Evolutionary conservation across 352 stramenopile species (phyloP).

Genomic region (Albugo candida): DNA sequence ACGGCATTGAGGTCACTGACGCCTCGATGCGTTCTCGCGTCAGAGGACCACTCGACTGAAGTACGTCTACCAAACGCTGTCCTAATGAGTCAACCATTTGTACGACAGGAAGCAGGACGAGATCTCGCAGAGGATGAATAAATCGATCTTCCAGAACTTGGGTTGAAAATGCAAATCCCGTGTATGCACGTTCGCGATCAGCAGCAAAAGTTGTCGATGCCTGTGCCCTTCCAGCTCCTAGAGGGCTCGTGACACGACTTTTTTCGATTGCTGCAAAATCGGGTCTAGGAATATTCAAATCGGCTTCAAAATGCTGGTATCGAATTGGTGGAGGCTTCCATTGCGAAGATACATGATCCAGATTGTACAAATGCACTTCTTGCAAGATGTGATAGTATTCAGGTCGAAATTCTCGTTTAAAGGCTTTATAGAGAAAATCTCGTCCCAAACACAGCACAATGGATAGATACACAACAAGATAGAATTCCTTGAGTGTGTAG

Average conservation of each 20-base stretch:
- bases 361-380: conserved; percentile 34
- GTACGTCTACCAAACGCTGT: background rate
- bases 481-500: conserved; percentile 53
- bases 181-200: conserved; percentile 16
- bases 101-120: conserved; percentile 38
- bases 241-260: background rate
- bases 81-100: conserved; percentile 9
- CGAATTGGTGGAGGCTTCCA: conserved; percentile 42
- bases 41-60: conserved; percentile 1
- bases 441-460: conserved; percentile 51
- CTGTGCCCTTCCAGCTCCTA: background rate
- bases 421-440: conserved; percentile 70
- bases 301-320: conserved; percentile 52
- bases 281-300: conserved; percentile 29
- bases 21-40: conserved; percentile 10
- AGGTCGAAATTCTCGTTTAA: conserved; percentile 61
- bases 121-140: conserved; percentile 48
- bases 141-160: conserved; percentile 60
- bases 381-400: conserved; percentile 81
- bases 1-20: conserved; percentile 12
- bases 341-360: conserved; percentile 19
- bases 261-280: conserved; percentile 1
- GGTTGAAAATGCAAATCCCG: conserved; percentile 69
- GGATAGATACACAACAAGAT: conserved; percentile 47
- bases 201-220: background rate